These are phyloP conservation scores for Paecilomyces niveus DNA, from an alignment of 2,329 filamentous ascomycete genomes.

Conservation along the genomic window DNA sequence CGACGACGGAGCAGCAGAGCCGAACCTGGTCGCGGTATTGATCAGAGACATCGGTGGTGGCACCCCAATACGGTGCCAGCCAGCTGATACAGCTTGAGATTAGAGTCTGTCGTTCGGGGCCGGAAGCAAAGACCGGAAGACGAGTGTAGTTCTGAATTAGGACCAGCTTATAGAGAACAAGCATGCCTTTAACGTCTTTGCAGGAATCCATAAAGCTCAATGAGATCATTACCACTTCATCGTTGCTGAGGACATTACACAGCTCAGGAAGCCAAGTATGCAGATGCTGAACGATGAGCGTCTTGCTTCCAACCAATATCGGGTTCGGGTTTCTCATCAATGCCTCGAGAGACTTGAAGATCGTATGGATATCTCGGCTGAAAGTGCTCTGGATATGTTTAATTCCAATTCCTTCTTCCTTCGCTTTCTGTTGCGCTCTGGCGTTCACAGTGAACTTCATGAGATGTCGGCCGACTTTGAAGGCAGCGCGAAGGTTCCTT, in stretches of 20 bases:
- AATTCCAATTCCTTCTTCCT: slow-evolving; percentile 80
- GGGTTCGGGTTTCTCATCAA: slow-evolving; percentile 86
- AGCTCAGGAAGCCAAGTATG: slow-evolving; percentile 97
- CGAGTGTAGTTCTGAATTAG: slow-evolving; percentile 87
- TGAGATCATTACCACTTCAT: slow-evolving; percentile 84
- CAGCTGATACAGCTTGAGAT: slow-evolving; percentile 78
- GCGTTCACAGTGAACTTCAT: slow-evolving; percentile 93
- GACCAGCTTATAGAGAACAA: slow-evolving; percentile 85
- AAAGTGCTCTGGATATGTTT: slow-evolving; percentile 66
- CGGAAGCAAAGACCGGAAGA: slow-evolving; percentile 71
- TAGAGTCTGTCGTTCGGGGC: slow-evolving; percentile 66
- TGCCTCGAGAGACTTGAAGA: slow-evolving; percentile 82
- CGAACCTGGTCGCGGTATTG: slow-evolving; percentile 92
- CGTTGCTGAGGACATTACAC: slow-evolving; percentile 63
- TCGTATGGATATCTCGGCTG: slow-evolving; percentile 71
- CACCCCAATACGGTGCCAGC: slow-evolving; percentile 92
- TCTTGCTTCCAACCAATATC: slow-evolving; percentile 87
- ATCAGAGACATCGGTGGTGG: slow-evolving; percentile 62
- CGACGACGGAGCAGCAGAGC: slow-evolving; percentile 85
- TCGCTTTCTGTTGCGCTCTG: slow-evolving; percentile 75
- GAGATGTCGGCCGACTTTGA: slow-evolving; percentile 90
- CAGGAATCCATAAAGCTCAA: slow-evolving; percentile 94
- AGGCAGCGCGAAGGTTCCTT: slow-evolving; percentile 76
- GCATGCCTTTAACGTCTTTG: slow-evolving; percentile 76
- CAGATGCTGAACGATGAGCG: slow-evolving; percentile 89